These are phyloP conservation scores for Roridomyces roridus DNA, from an alignment of 768 basidiomycete genomes.

Conservation along the genomic window DNA sequence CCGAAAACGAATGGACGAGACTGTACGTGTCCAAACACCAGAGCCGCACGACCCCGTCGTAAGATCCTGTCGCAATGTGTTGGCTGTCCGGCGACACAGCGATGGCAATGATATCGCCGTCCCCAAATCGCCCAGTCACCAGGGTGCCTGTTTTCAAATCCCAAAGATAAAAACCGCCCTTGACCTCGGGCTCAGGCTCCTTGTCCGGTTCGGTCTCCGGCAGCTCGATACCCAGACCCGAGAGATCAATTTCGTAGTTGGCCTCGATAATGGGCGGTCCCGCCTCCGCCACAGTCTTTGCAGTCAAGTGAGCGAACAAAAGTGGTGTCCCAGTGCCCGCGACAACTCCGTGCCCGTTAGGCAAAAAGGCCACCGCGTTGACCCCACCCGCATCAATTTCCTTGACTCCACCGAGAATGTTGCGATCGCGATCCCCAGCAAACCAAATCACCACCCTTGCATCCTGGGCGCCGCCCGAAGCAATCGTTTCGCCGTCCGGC, in stretches of 20 bases:
- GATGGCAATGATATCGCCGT: background rate
- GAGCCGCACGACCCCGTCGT: background rate
- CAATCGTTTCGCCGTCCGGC: slow-evolving; percentile 1
- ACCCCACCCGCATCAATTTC: background rate
- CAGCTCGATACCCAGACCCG: background rate
- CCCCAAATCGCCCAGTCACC: background rate
- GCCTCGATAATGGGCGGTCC: background rate
- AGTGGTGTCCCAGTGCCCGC: background rate
- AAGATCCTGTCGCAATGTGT: background rate
- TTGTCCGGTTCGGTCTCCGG: background rate
- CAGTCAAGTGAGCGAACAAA: background rate
- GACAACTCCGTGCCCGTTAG: background rate
- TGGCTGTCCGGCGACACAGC: background rate
- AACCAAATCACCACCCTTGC: background rate
- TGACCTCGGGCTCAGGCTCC: background rate
- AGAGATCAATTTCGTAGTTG: background rate
- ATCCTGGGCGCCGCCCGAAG: background rate
- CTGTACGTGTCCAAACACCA: background rate
- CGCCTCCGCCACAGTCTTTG: background rate
- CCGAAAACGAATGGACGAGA: too few species aligned
- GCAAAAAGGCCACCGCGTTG: background rate
- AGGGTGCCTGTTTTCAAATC: background rate
- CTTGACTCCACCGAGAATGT: background rate
- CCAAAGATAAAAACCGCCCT: background rate
- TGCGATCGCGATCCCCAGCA: background rate